Evolutionary conservation across 352 stramenopile species (phyloP), one percentile per base, ranked within the genome.

Genomic region (Phytophthora constricta): DNA sequence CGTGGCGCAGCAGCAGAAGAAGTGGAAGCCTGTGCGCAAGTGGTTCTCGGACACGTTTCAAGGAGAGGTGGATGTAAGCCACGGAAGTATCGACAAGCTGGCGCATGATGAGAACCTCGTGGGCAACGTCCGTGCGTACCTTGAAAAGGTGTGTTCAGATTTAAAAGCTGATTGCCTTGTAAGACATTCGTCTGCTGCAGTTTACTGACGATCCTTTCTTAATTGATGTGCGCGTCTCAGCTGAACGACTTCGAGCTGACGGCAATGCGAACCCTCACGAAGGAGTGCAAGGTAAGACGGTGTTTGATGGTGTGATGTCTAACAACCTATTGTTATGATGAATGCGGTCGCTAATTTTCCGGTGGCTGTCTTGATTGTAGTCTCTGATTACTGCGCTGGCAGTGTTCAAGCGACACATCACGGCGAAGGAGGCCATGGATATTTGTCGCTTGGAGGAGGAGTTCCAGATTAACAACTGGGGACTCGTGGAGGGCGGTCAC

Each of bases 391-490:
- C 86, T 26, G 85, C 88, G 23, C 63, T 91, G 58, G 88, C 86
- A 13, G 63, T 96, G n/a, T 84, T 84, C 61, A 93, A 95, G 70
- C 88, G 88, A 33, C 83, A 96, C 69, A 88, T 96, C 54, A 93
- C 85, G 25, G 73, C 86, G 25, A 95, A 91, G 68, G 88, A 96
- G 62, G 89, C 89, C 9, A 93, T 94, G 74, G 86, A 95, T 4
- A 77, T 95, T 16, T 87, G 83, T 45, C 87, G 89, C 26, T 58
- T 95, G 49, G 89, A 96, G 58, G 89, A 96, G 49, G 89, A 96
- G 60, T 96, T 93, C 74, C 87, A 96, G 79, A 96, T 96, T 65
- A 82, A 77, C 55, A 84, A 87, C 48, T 97, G 89, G 89, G 89
- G 89, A 2, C 79, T 97, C 58, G 89, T 97, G 19, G 89, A 97